Evolutionary conservation across 2,329 filamentous ascomycete species (phyloP), one percentile per base, ranked within the genome.

Genomic region (Aspergillus sp.): DNA sequence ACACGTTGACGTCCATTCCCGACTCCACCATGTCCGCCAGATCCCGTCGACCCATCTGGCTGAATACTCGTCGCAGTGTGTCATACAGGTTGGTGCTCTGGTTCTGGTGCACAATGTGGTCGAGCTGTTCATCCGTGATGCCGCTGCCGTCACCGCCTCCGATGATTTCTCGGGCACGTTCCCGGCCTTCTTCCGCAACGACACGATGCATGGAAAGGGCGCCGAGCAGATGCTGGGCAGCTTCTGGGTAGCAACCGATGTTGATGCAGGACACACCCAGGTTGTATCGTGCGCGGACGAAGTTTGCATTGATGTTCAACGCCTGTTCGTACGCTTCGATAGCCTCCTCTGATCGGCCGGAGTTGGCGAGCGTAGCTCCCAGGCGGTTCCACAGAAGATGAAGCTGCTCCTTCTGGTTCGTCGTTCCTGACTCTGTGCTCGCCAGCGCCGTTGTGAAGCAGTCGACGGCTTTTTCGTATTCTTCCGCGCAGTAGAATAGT

Each of bases 391-490:
- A 99, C 31, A 99, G 88, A 22, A 99, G 87, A 74, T 98, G 95
- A 1, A 97, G 83, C 78, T 97, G 93, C 71, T 90, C 89, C 70
- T 89, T 87, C 65, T 92, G 89, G 80, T 97, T 98, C 62, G 89
- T 90, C 8, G 87, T 87, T 61, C 95, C 95, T 41, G 89, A 85
- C 77, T 97, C 93, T 0, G 91, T 92, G 25, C 88, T 92, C 62
- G 92, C 91, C 25, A 99, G 87, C 0, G 96, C 94, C 0, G 94
- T 89, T 59, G 90, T 91, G 85, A 99, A 99, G 83, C 96, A 99
- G 82, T 99, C 95, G 43, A 99, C 94, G 0, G 95, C 95, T 81
- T 99, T 99, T 75, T 95, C 92, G 81, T 97, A 98, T 74, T 98
- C 94, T 79, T 99, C 95, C 31, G 92, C 93, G 55, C 94, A 95